These are phyloP conservation scores for Stenogyne calaminthoides DNA, from an alignment of 305 asterid species.

Conservation along the genomic window DNA sequence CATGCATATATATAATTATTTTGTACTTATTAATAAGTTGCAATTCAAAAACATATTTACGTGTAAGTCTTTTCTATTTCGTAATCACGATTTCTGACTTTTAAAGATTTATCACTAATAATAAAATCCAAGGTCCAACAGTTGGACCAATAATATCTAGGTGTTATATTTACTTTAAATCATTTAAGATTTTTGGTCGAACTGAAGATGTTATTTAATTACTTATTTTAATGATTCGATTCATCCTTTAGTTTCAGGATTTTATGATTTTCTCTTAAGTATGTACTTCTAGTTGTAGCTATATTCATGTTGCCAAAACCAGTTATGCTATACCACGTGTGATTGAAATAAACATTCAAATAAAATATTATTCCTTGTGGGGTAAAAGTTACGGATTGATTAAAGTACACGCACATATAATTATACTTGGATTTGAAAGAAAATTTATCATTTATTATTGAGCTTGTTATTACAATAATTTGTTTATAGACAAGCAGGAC, in stretches of 20 bases:
- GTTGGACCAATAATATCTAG: not conserved
- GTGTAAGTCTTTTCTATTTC: too few relatives aligned
- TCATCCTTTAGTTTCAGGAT: not conserved
- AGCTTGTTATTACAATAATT: not conserved
- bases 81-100: too few relatives aligned
- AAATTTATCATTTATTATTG: not conserved
- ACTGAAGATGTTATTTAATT: not conserved
- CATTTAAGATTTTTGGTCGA: not conserved
- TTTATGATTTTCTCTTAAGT: not conserved
- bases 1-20: too few relatives aligned
- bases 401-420: not conserved
- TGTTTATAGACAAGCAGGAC: too few relatives aligned
- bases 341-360: not conserved
- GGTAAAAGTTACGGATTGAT: not conserved
- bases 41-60: too few relatives aligned
- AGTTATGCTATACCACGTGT: not conserved
- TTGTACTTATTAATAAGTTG: too few relatives aligned
- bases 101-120: too few relatives aligned
- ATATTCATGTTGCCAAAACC: too few relatives aligned
- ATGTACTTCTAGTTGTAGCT: too few relatives aligned
- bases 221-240: not conserved
- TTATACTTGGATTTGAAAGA: not conserved
- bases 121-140: not conserved
- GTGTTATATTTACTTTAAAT: not conserved
- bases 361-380: not conserved